Conservation (phyloP, 768 basidiomycete genomes). For the Clitopilus passeckerianus region DNA sequence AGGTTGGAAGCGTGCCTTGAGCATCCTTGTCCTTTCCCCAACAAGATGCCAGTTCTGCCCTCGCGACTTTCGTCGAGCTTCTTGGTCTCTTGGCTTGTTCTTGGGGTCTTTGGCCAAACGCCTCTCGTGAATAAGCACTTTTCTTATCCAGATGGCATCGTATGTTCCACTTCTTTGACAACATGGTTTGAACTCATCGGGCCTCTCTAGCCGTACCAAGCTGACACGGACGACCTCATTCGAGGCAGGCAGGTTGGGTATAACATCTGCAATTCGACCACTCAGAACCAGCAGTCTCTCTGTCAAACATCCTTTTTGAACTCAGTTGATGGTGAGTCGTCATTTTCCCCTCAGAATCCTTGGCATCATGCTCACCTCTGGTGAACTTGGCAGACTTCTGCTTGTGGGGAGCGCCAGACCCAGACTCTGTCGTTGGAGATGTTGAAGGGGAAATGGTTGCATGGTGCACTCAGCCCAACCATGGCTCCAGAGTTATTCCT, state of each 20-base stretch:
- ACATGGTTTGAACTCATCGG: neutral
- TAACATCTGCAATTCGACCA: constrained; percentile 56
- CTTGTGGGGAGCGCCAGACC: constrained; percentile 53
- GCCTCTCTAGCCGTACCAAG: constrained; percentile 42
- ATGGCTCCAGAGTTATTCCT: constrained; percentile 75
- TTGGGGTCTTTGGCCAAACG: constrained; percentile 5
- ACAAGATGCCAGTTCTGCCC: neutral
- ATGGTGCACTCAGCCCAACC: constrained; percentile 70
- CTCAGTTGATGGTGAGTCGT: constrained; percentile 38
- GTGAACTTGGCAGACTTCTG: constrained; percentile 54
- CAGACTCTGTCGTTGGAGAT: constrained; percentile 52
- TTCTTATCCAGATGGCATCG: constrained; percentile 37
- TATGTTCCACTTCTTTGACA: constrained; percentile 15
- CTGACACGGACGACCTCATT: constrained; percentile 29
- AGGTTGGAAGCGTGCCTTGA: neutral
- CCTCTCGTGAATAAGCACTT: constrained; percentile 44
- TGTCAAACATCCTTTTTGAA: constrained; percentile 57
- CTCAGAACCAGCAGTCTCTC: constrained; percentile 45
- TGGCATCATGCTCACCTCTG: neutral
- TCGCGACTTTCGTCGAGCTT: neutral
- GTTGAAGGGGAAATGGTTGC: constrained; percentile 70
- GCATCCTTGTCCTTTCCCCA: neutral
- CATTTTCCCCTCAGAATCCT: neutral
- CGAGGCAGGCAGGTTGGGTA: constrained; percentile 59
- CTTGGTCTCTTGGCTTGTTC: neutral